phyloP scores from a whole-genome alignment of 106 monocot species.

The Apostasia shenzhenica region DNA sequence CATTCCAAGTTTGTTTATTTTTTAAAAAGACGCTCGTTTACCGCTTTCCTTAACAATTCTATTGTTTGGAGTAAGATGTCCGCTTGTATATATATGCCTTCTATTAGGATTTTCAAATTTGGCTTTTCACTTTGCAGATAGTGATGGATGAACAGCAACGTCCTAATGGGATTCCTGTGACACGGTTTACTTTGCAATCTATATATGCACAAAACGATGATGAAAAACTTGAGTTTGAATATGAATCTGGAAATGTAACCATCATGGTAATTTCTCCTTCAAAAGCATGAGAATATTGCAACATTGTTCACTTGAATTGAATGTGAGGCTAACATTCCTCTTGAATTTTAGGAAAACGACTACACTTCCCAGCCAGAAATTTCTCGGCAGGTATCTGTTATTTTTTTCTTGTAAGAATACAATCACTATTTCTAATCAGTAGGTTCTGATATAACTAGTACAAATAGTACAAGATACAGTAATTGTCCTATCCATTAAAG shows the following conservation, averaged over 20 bases:
- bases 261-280: slow-evolving; percentile 47
- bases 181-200: slow-evolving; percentile 79
- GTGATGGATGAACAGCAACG: slow-evolving; percentile 96
- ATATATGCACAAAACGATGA: slow-evolving; percentile 92
- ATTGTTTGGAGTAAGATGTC: no score
- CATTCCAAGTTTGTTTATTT: not conserved
- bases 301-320: not conserved
- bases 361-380: slow-evolving; percentile 82
- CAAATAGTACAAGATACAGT: not conserved
- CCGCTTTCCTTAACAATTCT: no score
- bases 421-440: not conserved
- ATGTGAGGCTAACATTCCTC: slow-evolving; percentile 14
- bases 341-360: slow-evolving; percentile 58
- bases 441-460: not conserved
- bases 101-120: not conserved
- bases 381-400: slow-evolving; percentile 62
- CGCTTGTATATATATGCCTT: no score
- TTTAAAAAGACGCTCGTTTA: not conserved
- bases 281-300: not conserved
- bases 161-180: slow-evolving; percentile 94
- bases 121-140: slow-evolving; percentile 37
- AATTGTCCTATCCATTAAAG: not conserved
- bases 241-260: slow-evolving; percentile 85
- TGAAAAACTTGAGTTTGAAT: slow-evolving; percentile 97
- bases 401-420: not conserved